These are phyloP conservation scores for Podospora tetraspora DNA, from an alignment of 495 filamentous ascomycete species.

Conservation along the genomic window DNA sequence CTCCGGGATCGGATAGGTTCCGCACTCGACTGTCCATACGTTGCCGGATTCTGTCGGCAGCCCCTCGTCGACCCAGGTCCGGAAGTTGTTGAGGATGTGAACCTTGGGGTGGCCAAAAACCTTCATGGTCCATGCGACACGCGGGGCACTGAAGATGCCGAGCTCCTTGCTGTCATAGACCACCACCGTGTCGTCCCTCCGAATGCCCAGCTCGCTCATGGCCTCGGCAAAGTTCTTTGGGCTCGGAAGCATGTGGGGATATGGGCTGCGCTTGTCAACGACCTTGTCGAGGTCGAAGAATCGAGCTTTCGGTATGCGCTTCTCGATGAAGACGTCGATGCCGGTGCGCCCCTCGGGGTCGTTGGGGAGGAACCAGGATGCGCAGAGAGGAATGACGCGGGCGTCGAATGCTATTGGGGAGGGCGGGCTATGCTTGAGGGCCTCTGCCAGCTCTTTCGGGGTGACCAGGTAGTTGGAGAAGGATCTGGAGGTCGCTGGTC, in stretches of 20 bases:
- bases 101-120: conserved; percentile 89
- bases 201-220: conserved; percentile 84
- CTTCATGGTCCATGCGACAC: conserved; percentile 87
- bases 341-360: conserved; percentile 67
- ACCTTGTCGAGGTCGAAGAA: conserved; percentile 95
- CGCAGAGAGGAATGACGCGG: conserved; percentile 80
- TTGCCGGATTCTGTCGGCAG: conserved; percentile 75
- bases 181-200: conserved; percentile 78
- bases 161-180: conserved; percentile 87
- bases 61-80: conserved; percentile 77
- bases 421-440: conserved; percentile 69
- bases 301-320: conserved; percentile 77
- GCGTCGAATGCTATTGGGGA: conserved; percentile 70
- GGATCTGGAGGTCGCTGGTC: conserved; percentile 29
- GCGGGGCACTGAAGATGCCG: conserved; percentile 88
- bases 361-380: conserved; percentile 94
- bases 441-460: conserved; percentile 71
- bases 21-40: conserved; percentile 54
- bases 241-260: conserved; percentile 94
- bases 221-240: conserved; percentile 73
- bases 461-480: conserved; percentile 81
- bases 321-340: conserved; percentile 64
- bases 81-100: conserved; percentile 91
- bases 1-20: conserved; percentile 49
- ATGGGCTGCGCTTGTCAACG: conserved; percentile 79